Conservation (phyloP, 768 basidiomycete genomes). For the Lactarius tabidus region DNA sequence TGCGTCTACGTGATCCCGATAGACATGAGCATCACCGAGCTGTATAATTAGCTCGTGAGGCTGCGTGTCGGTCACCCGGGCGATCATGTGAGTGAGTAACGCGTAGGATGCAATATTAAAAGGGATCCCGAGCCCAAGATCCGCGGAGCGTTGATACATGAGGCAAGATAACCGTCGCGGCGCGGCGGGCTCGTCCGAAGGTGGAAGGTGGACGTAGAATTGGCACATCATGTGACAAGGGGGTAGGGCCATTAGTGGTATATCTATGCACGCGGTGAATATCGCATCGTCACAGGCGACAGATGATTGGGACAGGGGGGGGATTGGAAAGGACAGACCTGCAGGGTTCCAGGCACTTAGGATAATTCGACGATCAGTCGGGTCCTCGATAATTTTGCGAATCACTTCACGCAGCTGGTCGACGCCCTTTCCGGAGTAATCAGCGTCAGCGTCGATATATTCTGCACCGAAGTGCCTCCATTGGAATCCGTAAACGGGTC, state of each 20-base stretch:
- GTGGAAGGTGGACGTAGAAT: slow-evolving; percentile 92
- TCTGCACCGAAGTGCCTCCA: slow-evolving; percentile 93
- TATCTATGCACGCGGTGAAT: slow-evolving; percentile 50
- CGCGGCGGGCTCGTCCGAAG: slow-evolving; percentile 39
- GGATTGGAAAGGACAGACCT: slow-evolving; percentile 52
- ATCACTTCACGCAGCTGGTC: slow-evolving; percentile 92
- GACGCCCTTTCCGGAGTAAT: slow-evolving; percentile 81
- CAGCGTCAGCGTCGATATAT: slow-evolving; percentile 67
- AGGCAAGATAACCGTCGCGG: slow-evolving; percentile 84
- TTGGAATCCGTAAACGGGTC: slow-evolving; percentile 96
- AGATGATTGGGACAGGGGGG: background rate
- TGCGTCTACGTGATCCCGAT: slow-evolving; percentile 88
- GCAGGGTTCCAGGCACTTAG: slow-evolving; percentile 98
- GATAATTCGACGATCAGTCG: slow-evolving; percentile 91
- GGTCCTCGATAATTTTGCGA: slow-evolving; percentile 86
- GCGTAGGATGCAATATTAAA: slow-evolving; percentile 99
- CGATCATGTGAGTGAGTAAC: slow-evolving; percentile 95
- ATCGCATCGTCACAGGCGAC: background rate
- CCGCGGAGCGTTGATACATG: slow-evolving; percentile 97
- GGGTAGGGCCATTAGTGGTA: slow-evolving; percentile 91
- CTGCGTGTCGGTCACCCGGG: slow-evolving; percentile 82
- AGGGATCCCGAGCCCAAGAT: slow-evolving; percentile 94
- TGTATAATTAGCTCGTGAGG: slow-evolving; percentile 91
- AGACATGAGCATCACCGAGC: slow-evolving; percentile 97
- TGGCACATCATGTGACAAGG: slow-evolving; percentile 99